A percentile compares a stretch with the other conserved stretches of the same genome.
phyloP scores from a whole-genome alignment of 805 yeast species.

The Torulaspora maleeae region DNA sequence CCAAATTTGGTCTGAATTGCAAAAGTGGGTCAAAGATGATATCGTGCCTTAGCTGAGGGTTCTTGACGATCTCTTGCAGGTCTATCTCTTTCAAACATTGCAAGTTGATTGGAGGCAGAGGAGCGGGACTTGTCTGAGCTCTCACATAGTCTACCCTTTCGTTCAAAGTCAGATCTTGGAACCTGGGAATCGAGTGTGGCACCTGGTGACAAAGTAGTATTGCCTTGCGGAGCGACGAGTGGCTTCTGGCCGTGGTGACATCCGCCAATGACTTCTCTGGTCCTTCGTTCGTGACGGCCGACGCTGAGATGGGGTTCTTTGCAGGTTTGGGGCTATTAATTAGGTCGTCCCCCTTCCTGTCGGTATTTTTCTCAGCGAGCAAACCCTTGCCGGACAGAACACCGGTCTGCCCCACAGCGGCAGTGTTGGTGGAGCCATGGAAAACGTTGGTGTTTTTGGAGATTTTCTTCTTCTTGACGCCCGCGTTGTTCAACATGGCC shows the following conservation, averaged over 20 bases:
- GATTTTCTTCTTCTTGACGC: conserved; percentile 9
- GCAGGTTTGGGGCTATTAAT: neutral
- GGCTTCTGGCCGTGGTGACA: neutral
- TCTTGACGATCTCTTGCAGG: conserved; percentile 78
- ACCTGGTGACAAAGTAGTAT: conserved; percentile 19
- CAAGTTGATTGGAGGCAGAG: conserved; percentile 77
- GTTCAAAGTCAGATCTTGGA: conserved; percentile 19
- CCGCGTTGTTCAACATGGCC: conserved; percentile 5
- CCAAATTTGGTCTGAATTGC: conserved; percentile 86
- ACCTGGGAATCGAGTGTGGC: conserved; percentile 15
- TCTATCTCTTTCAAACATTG: conserved; percentile 83
- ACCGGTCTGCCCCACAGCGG: neutral
- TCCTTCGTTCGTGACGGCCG: neutral
- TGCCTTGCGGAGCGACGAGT: conserved; percentile 15
- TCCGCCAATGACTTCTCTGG: neutral
- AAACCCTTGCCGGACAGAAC: neutral
- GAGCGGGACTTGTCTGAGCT: conserved; percentile 36
- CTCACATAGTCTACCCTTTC: conserved; percentile 25
- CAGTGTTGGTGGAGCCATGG: neutral
- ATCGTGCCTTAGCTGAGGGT: conserved; percentile 91
- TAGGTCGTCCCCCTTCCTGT: neutral
- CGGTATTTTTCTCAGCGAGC: neutral
- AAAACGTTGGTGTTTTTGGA: neutral
- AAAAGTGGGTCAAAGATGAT: conserved; percentile 86
- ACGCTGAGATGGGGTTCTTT: neutral